phyloP scores from a whole-genome alignment of 1,139 yeast species.

The Nakaseomyces delphensis region DNA sequence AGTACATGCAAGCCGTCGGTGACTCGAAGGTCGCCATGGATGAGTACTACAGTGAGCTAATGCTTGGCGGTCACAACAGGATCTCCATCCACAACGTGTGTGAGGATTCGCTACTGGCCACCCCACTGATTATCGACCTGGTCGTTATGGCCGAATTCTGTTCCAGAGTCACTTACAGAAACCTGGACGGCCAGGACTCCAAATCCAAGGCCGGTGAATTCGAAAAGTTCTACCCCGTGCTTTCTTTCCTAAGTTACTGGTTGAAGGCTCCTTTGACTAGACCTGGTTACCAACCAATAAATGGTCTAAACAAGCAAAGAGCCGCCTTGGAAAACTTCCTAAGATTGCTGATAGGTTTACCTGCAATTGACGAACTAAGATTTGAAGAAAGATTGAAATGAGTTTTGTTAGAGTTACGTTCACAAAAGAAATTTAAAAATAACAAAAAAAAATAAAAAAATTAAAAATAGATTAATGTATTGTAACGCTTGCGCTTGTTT shows the following conservation, averaged over 20 bases:
- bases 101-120: constrained; percentile 90
- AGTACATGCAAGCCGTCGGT: constrained; percentile 88
- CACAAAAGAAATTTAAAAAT: too few relatives aligned
- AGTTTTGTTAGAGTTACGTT: neutral
- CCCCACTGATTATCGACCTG: constrained; percentile 88
- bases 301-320: constrained; percentile 92
- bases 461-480: neutral
- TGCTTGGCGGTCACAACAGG: constrained; percentile 96
- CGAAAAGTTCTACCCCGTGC: constrained; percentile 72
- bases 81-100: constrained; percentile 91
- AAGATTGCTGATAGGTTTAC: constrained; percentile 83
- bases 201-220: constrained; percentile 37
- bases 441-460: neutral
- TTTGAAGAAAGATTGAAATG: constrained; percentile 73
- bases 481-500: neutral
- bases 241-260: constrained; percentile 90
- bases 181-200: constrained; percentile 25
- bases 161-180: constrained; percentile 74
- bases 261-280: constrained; percentile 91
- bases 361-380: constrained; percentile 83
- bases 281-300: constrained; percentile 84
- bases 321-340: constrained; percentile 84
- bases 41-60: constrained; percentile 90
- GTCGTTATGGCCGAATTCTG: constrained; percentile 85
- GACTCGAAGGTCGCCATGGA: constrained; percentile 98